These are phyloP conservation scores for Pseudognaphalium luteoalbum DNA, from an alignment of 129 eudicot genomes.

Conservation along the genomic window DNA sequence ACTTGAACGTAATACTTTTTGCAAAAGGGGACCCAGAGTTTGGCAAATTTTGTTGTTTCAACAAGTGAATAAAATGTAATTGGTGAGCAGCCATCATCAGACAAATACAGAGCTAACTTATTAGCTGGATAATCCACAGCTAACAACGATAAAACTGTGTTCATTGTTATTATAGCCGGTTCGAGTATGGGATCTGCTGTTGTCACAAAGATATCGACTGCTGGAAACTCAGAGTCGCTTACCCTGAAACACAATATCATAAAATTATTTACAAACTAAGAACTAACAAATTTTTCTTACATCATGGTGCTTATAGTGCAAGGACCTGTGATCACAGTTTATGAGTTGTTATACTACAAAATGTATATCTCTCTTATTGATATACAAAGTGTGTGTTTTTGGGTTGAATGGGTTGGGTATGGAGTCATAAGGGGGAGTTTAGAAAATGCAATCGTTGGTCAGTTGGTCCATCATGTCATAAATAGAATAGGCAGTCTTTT, in stretches of 20 bases:
- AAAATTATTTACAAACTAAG: background rate
- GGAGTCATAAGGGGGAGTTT: too few relatives aligned
- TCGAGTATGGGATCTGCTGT: slow-evolving; percentile 48
- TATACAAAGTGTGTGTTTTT: too few relatives aligned
- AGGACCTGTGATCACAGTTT: too few relatives aligned
- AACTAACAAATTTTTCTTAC: too few relatives aligned
- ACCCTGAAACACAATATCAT: slow-evolving; percentile 14
- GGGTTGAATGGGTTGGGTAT: too few relatives aligned
- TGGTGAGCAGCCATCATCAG: slow-evolving; percentile 58
- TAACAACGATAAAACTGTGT: slow-evolving; percentile 49
- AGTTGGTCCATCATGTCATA: too few relatives aligned
- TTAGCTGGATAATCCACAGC: slow-evolving; percentile 51
- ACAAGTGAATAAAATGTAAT: slow-evolving; percentile 40
- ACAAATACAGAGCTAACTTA: slow-evolving; percentile 50
- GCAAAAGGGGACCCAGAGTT: slow-evolving; percentile 58
- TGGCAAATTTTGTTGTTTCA: slow-evolving; percentile 47
- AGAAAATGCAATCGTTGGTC: too few relatives aligned
- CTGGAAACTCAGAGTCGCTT: slow-evolving; percentile 37
- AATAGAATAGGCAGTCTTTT: too few relatives aligned
- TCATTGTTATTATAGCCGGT: slow-evolving; percentile 50
- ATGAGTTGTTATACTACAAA: too few relatives aligned
- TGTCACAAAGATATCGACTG: slow-evolving; percentile 55
- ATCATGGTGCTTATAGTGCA: too few relatives aligned
- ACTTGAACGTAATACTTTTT: slow-evolving; percentile 42
- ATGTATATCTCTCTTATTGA: too few relatives aligned